Evolutionary conservation across 768 basidiomycete genomes (phyloP), one percentile per base, ranked within the genome.

Genomic region (Sporobolomyces roseus): DNA sequence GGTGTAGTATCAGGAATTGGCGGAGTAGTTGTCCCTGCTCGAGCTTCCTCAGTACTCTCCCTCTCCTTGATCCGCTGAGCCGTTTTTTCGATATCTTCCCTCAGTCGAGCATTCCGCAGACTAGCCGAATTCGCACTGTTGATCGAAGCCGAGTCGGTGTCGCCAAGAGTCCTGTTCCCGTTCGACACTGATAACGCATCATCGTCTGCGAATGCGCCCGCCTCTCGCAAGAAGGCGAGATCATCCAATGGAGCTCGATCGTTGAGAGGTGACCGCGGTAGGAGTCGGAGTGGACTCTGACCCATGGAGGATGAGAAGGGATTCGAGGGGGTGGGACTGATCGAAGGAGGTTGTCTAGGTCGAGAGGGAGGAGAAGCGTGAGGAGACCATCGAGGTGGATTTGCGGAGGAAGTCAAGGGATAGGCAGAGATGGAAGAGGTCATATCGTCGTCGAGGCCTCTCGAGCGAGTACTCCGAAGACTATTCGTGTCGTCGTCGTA

Each of bases 31-130:
- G 48, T 36, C 1, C 49, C 45, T 29, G n/a, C 36, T 25, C 45
- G 50, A 17, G 27, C 25, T 29, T 64, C 63, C 16, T 66, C 70
- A 13, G 29, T 8, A 43, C 62, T 67, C 38, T 55, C 46, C 10
- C 53, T 46, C 49, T 56, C 50, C 21, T 55, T 54, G 30, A 72
- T 52, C 29, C 54, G 50, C 35, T 49, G 58, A 21, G 66, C 66
- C 27, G 64, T 64, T 29, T 32, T 33, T 50, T 72, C 66, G 19
- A 72, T 72, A 27, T 72, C 71, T 35, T 65, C 54, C 21, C 71
- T n/a, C n/a, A 72, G 43, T 4, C 71, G 38, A 12, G 48, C 52
- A 5, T 48, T 60, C 0, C 71, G 45, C 10, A 68, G 16, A 48
- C 66, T 68, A 19, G 38, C 19, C 35, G 63, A n/a, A 23, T 25